Percentiles rank a stretch among this genome's conserved stretches.
Conservation (phyloP, 2,329 filamentous ascomycete genomes). For the Tolypocladium ovalisporum region DNA sequence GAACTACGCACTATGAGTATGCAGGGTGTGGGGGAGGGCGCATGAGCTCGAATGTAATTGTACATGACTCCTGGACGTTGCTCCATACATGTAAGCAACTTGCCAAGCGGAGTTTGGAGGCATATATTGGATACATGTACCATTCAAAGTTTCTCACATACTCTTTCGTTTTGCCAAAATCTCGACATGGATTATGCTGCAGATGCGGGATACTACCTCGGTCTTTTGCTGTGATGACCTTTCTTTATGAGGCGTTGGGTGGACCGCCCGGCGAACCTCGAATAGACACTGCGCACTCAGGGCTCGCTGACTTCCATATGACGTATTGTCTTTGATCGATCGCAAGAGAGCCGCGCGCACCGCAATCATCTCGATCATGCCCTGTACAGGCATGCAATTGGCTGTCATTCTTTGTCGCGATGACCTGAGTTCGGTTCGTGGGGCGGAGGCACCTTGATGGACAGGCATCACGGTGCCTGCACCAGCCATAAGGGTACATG, state of each 20-base stretch:
- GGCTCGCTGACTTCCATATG: background rate
- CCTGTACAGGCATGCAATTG: background rate
- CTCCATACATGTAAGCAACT: background rate
- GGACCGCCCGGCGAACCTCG: too few species aligned
- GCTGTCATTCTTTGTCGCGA: background rate
- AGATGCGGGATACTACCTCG: background rate
- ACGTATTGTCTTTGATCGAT: background rate
- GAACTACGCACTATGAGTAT: conserved; percentile 69
- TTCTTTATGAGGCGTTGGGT: background rate
- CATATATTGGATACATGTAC: background rate
- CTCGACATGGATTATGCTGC: background rate
- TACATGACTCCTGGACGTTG: background rate
- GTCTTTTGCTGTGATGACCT: background rate
- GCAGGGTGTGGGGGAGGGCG: background rate
- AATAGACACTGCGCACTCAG: background rate
- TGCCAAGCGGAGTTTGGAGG: background rate
- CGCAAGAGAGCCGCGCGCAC: background rate
- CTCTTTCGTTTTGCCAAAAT: background rate
- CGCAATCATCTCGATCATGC: background rate
- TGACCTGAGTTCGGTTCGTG: background rate
- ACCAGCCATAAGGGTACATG: background rate
- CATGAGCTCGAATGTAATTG: background rate
- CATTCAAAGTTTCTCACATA: background rate
- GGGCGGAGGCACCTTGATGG: conserved; percentile 5
- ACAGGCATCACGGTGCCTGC: background rate